A percentile compares a stretch with the other conserved stretches of the same genome.
Evolutionary conservation across 2,329 filamentous ascomycete genomes (phyloP).

Genomic region (Emericellopsis cladophorae): DNA sequence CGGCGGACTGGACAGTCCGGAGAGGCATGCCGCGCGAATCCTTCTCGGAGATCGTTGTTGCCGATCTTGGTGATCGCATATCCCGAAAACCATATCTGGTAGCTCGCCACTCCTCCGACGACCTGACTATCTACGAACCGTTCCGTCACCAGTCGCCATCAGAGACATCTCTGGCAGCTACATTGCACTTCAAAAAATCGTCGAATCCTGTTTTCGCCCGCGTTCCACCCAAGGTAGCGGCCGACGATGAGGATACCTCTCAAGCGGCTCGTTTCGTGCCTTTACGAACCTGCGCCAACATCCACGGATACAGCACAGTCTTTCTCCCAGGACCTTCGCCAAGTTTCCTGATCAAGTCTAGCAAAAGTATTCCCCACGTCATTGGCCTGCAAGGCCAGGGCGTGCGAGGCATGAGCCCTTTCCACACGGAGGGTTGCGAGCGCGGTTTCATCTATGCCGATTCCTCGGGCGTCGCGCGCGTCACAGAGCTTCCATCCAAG

Average conservation of each 20-base stretch:
- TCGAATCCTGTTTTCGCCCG: constrained; percentile 54
- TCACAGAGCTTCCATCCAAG: constrained; percentile 56
- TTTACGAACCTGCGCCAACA: constrained; percentile 44
- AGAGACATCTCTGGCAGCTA: constrained; percentile 31
- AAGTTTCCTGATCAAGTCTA: constrained; percentile 70
- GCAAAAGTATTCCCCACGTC: constrained; percentile 64
- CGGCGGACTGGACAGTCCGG: constrained; percentile 54
- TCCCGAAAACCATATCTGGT: constrained; percentile 67
- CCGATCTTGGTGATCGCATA: constrained; percentile 69
- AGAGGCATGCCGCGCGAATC: constrained; percentile 60
- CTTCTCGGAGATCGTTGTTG: constrained; percentile 68
- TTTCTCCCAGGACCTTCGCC: constrained; percentile 74
- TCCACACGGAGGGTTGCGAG: constrained; percentile 67
- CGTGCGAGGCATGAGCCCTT: constrained; percentile 59
- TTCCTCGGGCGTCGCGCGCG: constrained; percentile 55
- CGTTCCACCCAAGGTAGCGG: constrained; percentile 24
- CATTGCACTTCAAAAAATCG: constrained; percentile 65
- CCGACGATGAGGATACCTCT: constrained; percentile 32
- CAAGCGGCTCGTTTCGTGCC: constrained; percentile 34
- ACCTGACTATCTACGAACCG: constrained; percentile 80
- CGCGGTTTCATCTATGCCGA: constrained; percentile 77
- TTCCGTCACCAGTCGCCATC: constrained; percentile 36
- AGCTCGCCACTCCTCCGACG: constrained; percentile 52
- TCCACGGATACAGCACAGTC: constrained; percentile 71
- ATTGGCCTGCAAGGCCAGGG: constrained; percentile 57